Evolutionary conservation across 2,329 filamentous ascomycete species (phyloP).

Genomic region (Teratosphaeria pseudoeucalypti): DNA sequence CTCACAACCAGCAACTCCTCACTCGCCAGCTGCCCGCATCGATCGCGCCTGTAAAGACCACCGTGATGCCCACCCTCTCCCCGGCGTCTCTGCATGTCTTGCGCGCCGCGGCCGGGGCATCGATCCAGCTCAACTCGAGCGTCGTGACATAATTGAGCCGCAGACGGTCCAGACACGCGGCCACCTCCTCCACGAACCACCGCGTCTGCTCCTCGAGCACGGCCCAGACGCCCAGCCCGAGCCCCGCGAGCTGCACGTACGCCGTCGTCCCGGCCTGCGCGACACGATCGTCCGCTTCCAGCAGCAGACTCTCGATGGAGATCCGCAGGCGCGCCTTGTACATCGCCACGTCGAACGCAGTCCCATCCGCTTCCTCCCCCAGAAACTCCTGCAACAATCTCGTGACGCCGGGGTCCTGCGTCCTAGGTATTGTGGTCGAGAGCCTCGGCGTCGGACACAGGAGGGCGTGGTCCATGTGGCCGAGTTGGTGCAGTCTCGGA

Average conservation of each 20-base stretch:
- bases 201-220: background rate
- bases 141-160: background rate
- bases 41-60: conserved; percentile 7
- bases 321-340: conserved; percentile 15
- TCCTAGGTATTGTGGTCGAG: background rate
- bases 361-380: background rate
- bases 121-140: conserved; percentile 1
- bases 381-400: conserved; percentile 8
- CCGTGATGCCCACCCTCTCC: conserved; percentile 1
- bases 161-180: background rate
- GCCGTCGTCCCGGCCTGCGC: conserved; percentile 9
- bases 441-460: conserved; percentile 3
- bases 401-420: conserved; percentile 4
- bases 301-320: conserved; percentile 14
- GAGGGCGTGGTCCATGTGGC: conserved; percentile 13
- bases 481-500: conserved; percentile 13
- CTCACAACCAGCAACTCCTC: conserved; percentile 9
- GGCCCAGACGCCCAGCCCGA: conserved; percentile 17
- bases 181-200: background rate
- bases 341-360: conserved; percentile 5
- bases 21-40: conserved; percentile 4
- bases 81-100: background rate
- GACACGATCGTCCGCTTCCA: conserved; percentile 15
- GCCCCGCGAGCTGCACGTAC: conserved; percentile 13
- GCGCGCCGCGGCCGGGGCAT: background rate